Evolutionary conservation across 768 basidiomycete genomes (phyloP).

Genomic region (Hirschioporus abietinus): DNA sequence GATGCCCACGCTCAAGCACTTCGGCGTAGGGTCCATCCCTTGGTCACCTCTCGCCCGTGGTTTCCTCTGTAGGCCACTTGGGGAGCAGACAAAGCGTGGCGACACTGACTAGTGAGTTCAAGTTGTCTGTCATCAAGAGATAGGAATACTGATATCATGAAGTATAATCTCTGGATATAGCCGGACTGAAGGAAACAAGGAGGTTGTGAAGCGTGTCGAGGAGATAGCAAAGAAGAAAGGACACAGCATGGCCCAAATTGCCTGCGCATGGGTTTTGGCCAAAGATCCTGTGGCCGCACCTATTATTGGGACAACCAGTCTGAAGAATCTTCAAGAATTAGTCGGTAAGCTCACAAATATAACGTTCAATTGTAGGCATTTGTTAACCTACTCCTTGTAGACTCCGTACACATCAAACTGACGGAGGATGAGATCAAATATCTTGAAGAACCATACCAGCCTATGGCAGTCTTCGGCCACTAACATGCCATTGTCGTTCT

Average conservation of each 20-base stretch:
- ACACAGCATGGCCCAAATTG: conserved; percentile 52
- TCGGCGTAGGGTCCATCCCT: conserved; percentile 51
- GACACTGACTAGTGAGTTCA: conserved; percentile 27
- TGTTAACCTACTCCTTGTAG: conserved; percentile 18
- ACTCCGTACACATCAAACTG: conserved; percentile 41
- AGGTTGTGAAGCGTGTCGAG: conserved; percentile 42
- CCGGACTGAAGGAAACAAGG: conserved; percentile 25
- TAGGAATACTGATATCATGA: background rate
- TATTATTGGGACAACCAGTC: conserved; percentile 50
- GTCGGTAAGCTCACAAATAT: conserved; percentile 31
- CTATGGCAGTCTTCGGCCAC: conserved; percentile 43
- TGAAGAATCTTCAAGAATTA: conserved; percentile 47
- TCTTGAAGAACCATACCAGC: conserved; percentile 49
- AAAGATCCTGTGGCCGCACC: conserved; percentile 46
- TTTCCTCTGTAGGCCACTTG: conserved; percentile 36
- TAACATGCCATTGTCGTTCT: background rate
- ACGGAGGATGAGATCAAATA: conserved; percentile 51
- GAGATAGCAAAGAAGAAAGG: conserved; percentile 47
- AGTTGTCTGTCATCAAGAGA: background rate
- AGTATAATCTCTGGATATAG: conserved; percentile 19
- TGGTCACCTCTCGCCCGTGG: conserved; percentile 59
- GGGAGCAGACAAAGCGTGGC: conserved; percentile 34
- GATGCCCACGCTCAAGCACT: conserved; percentile 54
- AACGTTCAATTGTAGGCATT: background rate
- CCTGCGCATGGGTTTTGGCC: conserved; percentile 46